phyloP scores from a whole-genome alignment of 352 stramenopile species.

The Thalassiosira hispida region DNA sequence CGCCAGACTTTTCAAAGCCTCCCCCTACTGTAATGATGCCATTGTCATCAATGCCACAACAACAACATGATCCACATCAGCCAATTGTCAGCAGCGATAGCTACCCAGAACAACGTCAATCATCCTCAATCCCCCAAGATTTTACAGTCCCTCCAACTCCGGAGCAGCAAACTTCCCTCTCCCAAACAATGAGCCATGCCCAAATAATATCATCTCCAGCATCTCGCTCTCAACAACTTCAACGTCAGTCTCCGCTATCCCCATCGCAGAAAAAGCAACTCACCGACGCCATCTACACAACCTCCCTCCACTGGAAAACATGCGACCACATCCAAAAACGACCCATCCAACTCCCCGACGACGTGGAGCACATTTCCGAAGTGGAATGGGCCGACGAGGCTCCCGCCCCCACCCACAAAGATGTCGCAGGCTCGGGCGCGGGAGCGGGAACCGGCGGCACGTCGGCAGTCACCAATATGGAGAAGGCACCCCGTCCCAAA shows the following conservation, averaged over 20 bases:
- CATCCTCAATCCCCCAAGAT: slow-evolving; percentile 1
- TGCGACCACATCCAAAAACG: slow-evolving; percentile 33
- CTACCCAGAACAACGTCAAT: slow-evolving; percentile 1
- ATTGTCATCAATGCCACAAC: background rate
- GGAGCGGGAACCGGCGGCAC: background rate
- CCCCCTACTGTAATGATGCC: background rate
- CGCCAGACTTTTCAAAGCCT: background rate
- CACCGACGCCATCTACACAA: slow-evolving; percentile 44
- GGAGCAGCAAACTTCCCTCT: no score
- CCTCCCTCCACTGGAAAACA: slow-evolving; percentile 55
- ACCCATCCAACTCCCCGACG: slow-evolving; percentile 42
- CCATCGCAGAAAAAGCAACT: background rate
- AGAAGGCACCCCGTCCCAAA: slow-evolving; percentile 38
- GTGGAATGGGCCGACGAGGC: slow-evolving; percentile 65
- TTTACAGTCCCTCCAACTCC: background rate
- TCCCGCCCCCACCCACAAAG: background rate
- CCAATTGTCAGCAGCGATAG: background rate
- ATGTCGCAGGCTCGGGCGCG: background rate
- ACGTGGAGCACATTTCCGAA: slow-evolving; percentile 68
- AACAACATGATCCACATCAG: background rate
- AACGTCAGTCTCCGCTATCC: background rate
- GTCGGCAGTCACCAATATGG: slow-evolving; percentile 21
- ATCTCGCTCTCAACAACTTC: background rate
- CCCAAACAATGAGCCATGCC: no score
- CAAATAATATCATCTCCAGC: background rate